Percentiles rank a stretch among this genome's conserved stretches.
phyloP scores from a whole-genome alignment of 768 basidiomycete species.

The Tricholoma matsutake region DNA sequence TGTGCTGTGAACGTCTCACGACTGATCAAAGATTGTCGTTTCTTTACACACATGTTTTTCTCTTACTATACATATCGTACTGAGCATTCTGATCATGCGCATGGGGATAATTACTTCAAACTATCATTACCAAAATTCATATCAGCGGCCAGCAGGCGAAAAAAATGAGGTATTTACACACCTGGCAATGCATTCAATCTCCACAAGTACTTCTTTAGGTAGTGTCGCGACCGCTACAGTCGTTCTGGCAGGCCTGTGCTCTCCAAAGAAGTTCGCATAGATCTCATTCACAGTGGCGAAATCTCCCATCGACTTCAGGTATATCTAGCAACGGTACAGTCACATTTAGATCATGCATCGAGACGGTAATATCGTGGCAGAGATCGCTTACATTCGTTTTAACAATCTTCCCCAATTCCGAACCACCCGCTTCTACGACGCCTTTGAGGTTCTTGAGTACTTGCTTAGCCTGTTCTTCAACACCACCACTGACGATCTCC shows the following conservation, averaged over 20 bases:
- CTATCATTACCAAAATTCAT: constrained; percentile 16
- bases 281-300: constrained; percentile 80
- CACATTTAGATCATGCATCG: neutral
- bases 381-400: constrained; percentile 78
- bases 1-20: too few relatives aligned
- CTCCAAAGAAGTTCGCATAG: constrained; percentile 83
- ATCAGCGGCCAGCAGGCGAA: neutral
- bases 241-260: constrained; percentile 90
- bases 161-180: constrained; percentile 26
- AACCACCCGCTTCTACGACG: constrained; percentile 80
- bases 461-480: constrained; percentile 80
- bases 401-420: constrained; percentile 74
- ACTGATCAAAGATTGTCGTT: neutral
- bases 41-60: constrained; percentile 10
- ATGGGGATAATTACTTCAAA: constrained; percentile 26
- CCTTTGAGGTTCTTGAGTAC: constrained; percentile 83
- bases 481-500: constrained; percentile 68
- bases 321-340: constrained; percentile 54
- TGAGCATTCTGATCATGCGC: neutral
- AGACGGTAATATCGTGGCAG: neutral
- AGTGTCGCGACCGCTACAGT: constrained; percentile 87
- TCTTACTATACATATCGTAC: constrained; percentile 10
- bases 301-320: constrained; percentile 90
- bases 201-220: constrained; percentile 88
- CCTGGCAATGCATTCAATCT: constrained; percentile 89